Base-by-base conservation (phyloP, 2,329 filamentous ascomycete genomes). In the Venturia aucupariae region DNA sequence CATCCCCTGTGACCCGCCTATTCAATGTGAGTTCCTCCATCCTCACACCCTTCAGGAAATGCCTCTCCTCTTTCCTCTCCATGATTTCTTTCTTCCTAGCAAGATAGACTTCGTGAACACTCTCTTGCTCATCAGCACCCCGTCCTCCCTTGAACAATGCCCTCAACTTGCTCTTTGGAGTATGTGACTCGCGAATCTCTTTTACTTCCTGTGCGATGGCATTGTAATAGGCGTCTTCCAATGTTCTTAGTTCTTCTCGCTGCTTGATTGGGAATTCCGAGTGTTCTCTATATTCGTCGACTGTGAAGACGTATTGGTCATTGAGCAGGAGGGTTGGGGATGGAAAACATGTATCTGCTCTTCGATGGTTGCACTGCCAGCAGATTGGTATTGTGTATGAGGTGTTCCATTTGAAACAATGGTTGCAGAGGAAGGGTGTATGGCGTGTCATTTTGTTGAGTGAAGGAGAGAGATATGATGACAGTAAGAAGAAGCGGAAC, bases 221-320 rank as follows among this genome's bases (percentile, higher is more conserved):
- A 35, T 7, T 35, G 10, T 55, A 13, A 10, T 55, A 55, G 2
- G 51, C 51, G 13, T 55, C 51, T 35, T n/a, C 35, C 15, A 55
- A 27, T 19, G 51, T 35, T 17, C 51, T 27, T 4, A 55, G 51
- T 27, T 55, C 51, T n/a, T 55, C 51, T 35, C 51, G 51, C n/a
- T 55, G 24, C 51, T 30, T 55, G 13, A 55, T 55, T 1, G 51
- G 51, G 27, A 55, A 55, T 10, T 55, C 30, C 4, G 51, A 30
- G 27, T 55, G 51, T 55, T 55, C 51, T 35, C 30, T 55, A 15
- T 55, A 55, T 35, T 55, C 51, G 27, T 32, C 51, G 15, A 55
- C 27, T 19, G 51, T 55, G 27, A 55, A 55, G 51, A 55, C 51
- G 51, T 55, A 32, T 19, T 55, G 51, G 51, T 55, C 51, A 35